These are phyloP conservation scores for Pseudopyricularia javanii DNA, from an alignment of 2,329 filamentous ascomycete species.

Conservation along the genomic window DNA sequence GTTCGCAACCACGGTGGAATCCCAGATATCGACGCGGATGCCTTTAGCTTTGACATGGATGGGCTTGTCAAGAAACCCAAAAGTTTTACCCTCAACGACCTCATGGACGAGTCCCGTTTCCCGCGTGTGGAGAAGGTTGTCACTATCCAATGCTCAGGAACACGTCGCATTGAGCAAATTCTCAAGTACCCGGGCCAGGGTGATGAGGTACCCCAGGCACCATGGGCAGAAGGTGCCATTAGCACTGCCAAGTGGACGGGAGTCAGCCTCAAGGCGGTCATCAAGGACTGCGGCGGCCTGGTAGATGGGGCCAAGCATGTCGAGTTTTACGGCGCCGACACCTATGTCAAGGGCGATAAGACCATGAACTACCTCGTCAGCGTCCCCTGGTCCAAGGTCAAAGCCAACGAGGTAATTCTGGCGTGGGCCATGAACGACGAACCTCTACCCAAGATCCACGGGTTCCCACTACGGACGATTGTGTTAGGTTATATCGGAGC, in stretches of 20 bases:
- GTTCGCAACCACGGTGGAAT: slow-evolving; percentile 63
- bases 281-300: slow-evolving; percentile 57
- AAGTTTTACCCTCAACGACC: slow-evolving; percentile 42
- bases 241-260: slow-evolving; percentile 52
- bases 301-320: slow-evolving; percentile 42
- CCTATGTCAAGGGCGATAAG: slow-evolving; percentile 57
- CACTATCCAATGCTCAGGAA: slow-evolving; percentile 58
- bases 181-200: slow-evolving; percentile 52
- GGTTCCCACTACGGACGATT: slow-evolving; percentile 48
- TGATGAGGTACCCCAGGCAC: slow-evolving; percentile 42
- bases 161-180: slow-evolving; percentile 58
- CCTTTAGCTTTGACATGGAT: slow-evolving; percentile 34
- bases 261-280: slow-evolving; percentile 54
- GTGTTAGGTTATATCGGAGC: slow-evolving; percentile 59
- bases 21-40: slow-evolving; percentile 47
- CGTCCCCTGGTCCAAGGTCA: slow-evolving; percentile 57
- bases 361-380: slow-evolving; percentile 56
- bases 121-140: slow-evolving; percentile 45
- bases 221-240: slow-evolving; percentile 57
- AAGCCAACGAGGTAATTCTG: slow-evolving; percentile 52
- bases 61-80: slow-evolving; percentile 49
- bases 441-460: slow-evolving; percentile 51
- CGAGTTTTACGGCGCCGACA: slow-evolving; percentile 59
- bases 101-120: slow-evolving; percentile 47
- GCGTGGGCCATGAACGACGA: slow-evolving; percentile 64